Conservation (phyloP, 2,329 filamentous ascomycete genomes). For the Diaporthe sp. region DNA sequence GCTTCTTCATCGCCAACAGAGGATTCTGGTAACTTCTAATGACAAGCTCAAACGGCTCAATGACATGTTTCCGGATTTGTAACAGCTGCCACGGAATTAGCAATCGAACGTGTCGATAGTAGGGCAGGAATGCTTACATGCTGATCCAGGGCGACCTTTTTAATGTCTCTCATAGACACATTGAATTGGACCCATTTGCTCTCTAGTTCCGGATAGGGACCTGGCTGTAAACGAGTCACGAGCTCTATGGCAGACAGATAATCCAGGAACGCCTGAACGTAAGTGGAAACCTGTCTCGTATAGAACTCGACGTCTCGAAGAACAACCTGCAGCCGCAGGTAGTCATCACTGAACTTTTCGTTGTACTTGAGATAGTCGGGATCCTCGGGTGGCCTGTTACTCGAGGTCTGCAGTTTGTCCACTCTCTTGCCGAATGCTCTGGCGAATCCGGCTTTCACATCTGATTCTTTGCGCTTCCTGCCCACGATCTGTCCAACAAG, state of each 20-base stretch:
- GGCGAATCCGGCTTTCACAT: constrained; percentile 85
- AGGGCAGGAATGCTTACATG: constrained; percentile 70
- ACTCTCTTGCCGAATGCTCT: constrained; percentile 92
- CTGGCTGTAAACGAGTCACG: constrained; percentile 79
- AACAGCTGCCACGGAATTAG: constrained; percentile 58
- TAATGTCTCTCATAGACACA: constrained; percentile 86
- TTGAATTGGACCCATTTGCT: constrained; percentile 96
- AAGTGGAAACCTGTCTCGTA: constrained; percentile 82
- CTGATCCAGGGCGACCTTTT: constrained; percentile 84
- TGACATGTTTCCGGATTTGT: constrained; percentile 83
- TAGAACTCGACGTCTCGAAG: constrained; percentile 96
- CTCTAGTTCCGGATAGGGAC: constrained; percentile 85
- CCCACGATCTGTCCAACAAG: constrained; percentile 90
- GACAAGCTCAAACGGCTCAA: constrained; percentile 70
- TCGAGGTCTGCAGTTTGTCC: constrained; percentile 81
- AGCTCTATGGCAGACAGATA: constrained; percentile 86
- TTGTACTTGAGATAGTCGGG: constrained; percentile 83
- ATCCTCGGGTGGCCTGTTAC: constrained; percentile 77
- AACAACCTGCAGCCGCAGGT: constrained; percentile 91
- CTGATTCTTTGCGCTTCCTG: constrained; percentile 88
- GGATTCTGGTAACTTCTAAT: constrained; percentile 77
- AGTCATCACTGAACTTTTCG: constrained; percentile 92
- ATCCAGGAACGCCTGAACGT: constrained; percentile 84
- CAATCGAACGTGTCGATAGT: not conserved
- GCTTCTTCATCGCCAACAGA: constrained; percentile 91